Base-by-base conservation (phyloP, 768 basidiomycete genomes). In the Auriscalpium vulgare region DNA sequence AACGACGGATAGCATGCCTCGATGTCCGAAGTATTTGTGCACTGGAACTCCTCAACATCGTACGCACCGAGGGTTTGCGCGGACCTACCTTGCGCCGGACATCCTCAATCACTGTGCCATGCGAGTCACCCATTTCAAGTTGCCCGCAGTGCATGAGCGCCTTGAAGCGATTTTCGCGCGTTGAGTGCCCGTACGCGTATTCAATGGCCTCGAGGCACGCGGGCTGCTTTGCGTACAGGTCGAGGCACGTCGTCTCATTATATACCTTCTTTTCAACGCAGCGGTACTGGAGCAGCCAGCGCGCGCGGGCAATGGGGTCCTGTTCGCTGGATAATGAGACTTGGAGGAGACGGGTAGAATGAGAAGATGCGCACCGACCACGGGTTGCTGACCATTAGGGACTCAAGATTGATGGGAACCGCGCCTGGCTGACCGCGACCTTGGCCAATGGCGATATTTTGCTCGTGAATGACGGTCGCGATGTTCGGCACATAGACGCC, bases 401-500 rank as follows among this genome's bases (percentile, higher is more conserved):
- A 62, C 36, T 73, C 71, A 3, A 74, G 60, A 49, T 72, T 68
- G 54, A 72, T 63, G 37, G 60, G 66, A 8, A 58, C 51, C 9
- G 64, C 61, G 17, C 62, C 65, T n/a, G 60, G 57, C 4, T 51
- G 52, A 3, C 64, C 64, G 8, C 52, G 55, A 6, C 65, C 63
- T 3, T 29, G 47, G 1, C 57, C 63, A 19, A 71, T 35, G 13
- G 62, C 63, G 10, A 59, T 57, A 58, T 74, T 74, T 36, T 68
- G 62, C 57, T 65, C 64, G 54, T 71, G 66, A 16, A 73, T 71
- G 11, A 70, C 71, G 14, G 68, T 68, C 1, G 69, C 71, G 38
- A 73, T 74, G 51, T 71, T 61, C 3, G 72, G 69, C 8, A 71
- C 58, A 50, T 72, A 73, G 6, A 66, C 60, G 0, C 72, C 71